These are phyloP conservation scores for Anacardium occidentale DNA, from an alignment of 345 rosid species.

Conservation along the genomic window DNA sequence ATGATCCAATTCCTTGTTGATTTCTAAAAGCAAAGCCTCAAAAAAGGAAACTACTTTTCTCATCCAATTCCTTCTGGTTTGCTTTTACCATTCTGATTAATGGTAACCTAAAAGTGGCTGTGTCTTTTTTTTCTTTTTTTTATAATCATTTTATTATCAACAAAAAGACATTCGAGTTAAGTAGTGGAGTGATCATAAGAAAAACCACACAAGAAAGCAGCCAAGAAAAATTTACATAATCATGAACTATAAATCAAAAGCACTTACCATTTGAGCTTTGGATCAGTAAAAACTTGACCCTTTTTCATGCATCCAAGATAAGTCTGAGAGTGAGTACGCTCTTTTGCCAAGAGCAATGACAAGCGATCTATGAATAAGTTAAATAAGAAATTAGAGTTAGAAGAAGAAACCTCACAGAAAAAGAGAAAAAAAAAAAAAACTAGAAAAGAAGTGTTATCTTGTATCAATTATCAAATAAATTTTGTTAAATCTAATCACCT, in stretches of 20 bases:
- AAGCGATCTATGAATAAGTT: conserved; percentile 55
- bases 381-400: conserved; percentile 3
- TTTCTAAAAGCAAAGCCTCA: background rate
- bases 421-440: background rate
- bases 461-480: background rate
- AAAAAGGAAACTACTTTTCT: background rate
- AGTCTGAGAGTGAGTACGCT: conserved; percentile 76
- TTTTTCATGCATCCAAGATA: conserved; percentile 94
- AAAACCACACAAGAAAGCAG: conserved; percentile 17
- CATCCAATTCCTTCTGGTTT: background rate
- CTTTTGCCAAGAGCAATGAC: conserved; percentile 75
- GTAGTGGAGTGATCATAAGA: background rate
- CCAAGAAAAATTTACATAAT: conserved; percentile 7
- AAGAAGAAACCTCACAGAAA: background rate
- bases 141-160: background rate
- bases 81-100: background rate
- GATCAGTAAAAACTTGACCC: conserved; percentile 86
- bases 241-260: background rate
- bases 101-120: background rate
- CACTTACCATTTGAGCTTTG: conserved; percentile 80
- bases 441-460: background rate
- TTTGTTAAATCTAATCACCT: conserved; percentile 43
- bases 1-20: background rate
- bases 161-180: background rate
- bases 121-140: background rate